Evolutionary conservation across 768 basidiomycete genomes (phyloP), one percentile per base, ranked within the genome.

Genomic region (Mycena floridula): DNA sequence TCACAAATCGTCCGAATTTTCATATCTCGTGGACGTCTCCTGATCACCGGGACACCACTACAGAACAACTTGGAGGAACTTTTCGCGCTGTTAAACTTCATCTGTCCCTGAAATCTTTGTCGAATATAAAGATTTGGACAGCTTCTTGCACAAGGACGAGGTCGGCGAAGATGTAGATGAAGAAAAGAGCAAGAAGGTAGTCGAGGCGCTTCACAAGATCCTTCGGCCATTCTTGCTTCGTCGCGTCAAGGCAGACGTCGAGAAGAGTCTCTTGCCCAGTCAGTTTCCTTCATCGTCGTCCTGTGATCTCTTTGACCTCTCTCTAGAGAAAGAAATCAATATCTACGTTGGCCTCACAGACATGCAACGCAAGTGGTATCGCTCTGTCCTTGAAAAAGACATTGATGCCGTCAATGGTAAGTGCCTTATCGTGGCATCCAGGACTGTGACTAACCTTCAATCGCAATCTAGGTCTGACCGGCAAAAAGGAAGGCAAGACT

Each of bases 281-380:
- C 61, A 43, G 77, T n/a, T n/a, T n/a, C n/a, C n/a, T n/a, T 56
- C 24, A 26, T 23, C 4, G 41, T 37, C 15, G 35, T 22, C n/a
- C 12, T 37, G 26, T 21, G 16, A 45, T 58, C 15, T 52, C 15
- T 38, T 41, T 13, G 22, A 2, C 11, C 2, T 40, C 42, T 52
- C 26, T 21, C 40, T 53, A 90, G 88, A 98, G 69, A 98, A 97
- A 69, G 96, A 98, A 58, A 93, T 98, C 61, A 99, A 98, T 56
- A 91, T 98, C 36, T 99, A 98, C 47, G 88, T 99, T 41, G 94
- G 94, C 41, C 77, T 98, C 47, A 87, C 92, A 6, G 93, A 96
- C 20, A 93, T 99, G 91, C 96, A 99, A 60, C 70, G 92, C 23
- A 97, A 94, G 59, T 97, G 95, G 96, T 98, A 99, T 64, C 84